Conservation (phyloP, 2,329 filamentous ascomycete species). For the Botrytis tulipae region DNA sequence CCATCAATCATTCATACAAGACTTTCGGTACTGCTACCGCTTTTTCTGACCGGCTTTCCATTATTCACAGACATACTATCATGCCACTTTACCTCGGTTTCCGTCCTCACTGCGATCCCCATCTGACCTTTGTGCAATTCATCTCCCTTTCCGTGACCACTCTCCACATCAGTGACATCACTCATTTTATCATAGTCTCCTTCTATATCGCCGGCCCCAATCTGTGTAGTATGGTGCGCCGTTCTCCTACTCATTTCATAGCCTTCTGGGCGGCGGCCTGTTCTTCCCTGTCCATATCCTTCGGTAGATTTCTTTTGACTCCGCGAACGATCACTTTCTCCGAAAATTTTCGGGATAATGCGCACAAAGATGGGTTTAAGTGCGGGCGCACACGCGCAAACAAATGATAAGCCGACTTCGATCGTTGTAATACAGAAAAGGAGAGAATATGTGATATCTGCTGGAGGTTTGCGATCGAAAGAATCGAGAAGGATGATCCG, state of each 20-base stretch:
- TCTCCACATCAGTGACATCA: neutral
- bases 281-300: neutral
- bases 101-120: neutral
- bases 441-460: slow-evolving; percentile 8
- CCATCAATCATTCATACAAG: neutral
- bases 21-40: slow-evolving; percentile 1
- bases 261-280: neutral
- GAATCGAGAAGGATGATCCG: slow-evolving; percentile 7
- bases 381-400: slow-evolving; percentile 21
- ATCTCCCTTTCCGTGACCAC: neutral
- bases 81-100: slow-evolving; percentile 8
- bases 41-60: neutral
- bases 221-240: neutral
- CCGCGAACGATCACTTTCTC: slow-evolving; percentile 1
- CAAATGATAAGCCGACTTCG: slow-evolving; percentile 22
- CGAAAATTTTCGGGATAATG: slow-evolving; percentile 15
- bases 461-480: neutral
- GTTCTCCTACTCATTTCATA: slow-evolving; percentile 2
- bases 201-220: neutral
- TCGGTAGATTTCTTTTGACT: neutral
- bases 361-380: slow-evolving; percentile 20
- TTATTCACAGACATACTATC: neutral
- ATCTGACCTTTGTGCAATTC: neutral
- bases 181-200: slow-evolving; percentile 3
- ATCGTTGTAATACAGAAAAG: slow-evolving; percentile 20